Percentiles rank a stretch among this genome's conserved stretches.
These are phyloP conservation scores for Sonneratia alba DNA, from an alignment of 345 rosid species.

Conservation along the genomic window DNA sequence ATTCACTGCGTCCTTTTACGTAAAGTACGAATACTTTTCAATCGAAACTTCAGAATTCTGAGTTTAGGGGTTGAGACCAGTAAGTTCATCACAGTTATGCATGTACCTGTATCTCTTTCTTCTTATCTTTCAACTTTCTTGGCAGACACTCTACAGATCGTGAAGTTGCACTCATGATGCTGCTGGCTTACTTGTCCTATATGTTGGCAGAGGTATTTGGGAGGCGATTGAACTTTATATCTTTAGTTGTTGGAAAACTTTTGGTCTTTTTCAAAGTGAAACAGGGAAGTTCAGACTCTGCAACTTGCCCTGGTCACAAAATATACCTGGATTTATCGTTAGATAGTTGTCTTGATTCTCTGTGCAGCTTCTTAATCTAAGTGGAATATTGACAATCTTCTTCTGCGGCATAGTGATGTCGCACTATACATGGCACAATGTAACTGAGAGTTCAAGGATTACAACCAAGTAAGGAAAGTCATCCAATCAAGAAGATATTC, in stretches of 20 bases:
- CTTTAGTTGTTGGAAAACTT: too few relatives aligned
- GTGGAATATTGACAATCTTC: conserved; percentile 64
- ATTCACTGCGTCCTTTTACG: too few relatives aligned
- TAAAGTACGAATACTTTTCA: too few relatives aligned
- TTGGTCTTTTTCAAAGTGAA: too few relatives aligned
- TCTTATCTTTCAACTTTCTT: too few relatives aligned
- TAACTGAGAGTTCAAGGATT: conserved; percentile 55
- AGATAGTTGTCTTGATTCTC: too few relatives aligned
- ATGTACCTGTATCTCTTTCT: too few relatives aligned
- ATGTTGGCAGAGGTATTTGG: conserved; percentile 56
- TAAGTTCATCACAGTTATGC: not conserved
- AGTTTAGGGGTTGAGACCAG: too few relatives aligned
- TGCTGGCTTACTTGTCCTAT: conserved; percentile 61
- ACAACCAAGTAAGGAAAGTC: conserved; percentile 47
- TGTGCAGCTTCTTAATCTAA: conserved; percentile 49
- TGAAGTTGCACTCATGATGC: conserved; percentile 56
- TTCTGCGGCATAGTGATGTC: conserved; percentile 66
- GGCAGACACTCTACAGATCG: conserved; percentile 65
- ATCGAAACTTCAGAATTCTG: too few relatives aligned
- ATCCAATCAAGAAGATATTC: too few relatives aligned
- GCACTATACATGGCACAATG: conserved; percentile 70
- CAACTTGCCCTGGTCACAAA: too few relatives aligned
- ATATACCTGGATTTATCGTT: too few relatives aligned
- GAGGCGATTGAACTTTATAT: not conserved
- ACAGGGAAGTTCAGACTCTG: not conserved